Conservation (phyloP, 345 rosid genomes). For the Gossypium australe region DNA sequence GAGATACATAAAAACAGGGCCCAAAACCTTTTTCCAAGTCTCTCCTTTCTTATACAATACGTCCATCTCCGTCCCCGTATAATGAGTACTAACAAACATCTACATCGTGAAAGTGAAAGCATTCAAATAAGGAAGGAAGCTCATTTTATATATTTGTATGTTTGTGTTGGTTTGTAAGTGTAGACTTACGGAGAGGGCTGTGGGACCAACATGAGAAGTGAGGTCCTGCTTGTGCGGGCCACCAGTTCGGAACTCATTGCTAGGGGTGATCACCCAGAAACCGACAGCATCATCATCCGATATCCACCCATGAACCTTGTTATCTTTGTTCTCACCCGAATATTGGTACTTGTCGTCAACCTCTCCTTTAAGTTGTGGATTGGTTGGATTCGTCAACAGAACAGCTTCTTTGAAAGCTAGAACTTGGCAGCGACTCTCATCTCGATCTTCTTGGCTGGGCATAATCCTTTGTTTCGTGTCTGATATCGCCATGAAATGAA, state of each 20-base stretch:
- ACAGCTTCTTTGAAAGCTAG: conserved; percentile 93
- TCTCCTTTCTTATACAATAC: conserved; percentile 43
- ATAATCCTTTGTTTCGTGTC: conserved; percentile 62
- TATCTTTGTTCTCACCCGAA: conserved; percentile 48
- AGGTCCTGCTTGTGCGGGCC: conserved; percentile 89
- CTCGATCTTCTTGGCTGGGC: conserved; percentile 58
- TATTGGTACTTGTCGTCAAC: conserved; percentile 92
- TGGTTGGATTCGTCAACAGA: conserved; percentile 52
- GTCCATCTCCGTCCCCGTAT: conserved; percentile 55
- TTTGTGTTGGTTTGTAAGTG: background rate
- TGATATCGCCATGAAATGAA: conserved; percentile 72
- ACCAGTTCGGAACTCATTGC: conserved; percentile 51
- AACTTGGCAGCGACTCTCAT: conserved; percentile 16
- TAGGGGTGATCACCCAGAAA: conserved; percentile 87
- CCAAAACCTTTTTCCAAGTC: conserved; percentile 80
- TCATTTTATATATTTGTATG: background rate
- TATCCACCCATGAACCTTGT: conserved; percentile 82
- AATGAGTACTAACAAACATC: conserved; percentile 93
- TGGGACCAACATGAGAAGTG: conserved; percentile 80
- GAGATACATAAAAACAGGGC: conserved; percentile 71
- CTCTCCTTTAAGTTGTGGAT: conserved; percentile 62
- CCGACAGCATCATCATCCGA: conserved; percentile 39
- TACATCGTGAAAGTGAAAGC: conserved; percentile 8
- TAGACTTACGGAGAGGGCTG: conserved; percentile 48
- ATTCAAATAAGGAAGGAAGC: too few species aligned